A percentile compares a stretch with the other conserved stretches of the same genome.
Evolutionary conservation across 2,329 filamentous ascomycete genomes (phyloP).

Genomic region (Fusarium caatingaense): DNA sequence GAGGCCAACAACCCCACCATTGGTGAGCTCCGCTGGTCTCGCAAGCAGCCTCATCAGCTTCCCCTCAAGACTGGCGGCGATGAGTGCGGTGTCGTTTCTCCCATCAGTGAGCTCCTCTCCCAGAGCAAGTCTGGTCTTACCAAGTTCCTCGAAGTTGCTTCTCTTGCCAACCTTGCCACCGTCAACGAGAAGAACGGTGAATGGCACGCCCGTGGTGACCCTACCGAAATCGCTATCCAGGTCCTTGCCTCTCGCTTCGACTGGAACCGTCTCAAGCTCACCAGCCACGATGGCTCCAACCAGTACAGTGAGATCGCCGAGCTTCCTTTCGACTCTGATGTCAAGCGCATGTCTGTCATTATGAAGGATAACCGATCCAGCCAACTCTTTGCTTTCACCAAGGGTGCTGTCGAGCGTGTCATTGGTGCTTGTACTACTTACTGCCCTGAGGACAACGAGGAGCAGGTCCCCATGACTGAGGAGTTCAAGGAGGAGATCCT

Average conservation of each 20-base stretch:
- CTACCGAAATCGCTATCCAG: slow-evolving; percentile 78
- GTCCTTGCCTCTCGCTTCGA: slow-evolving; percentile 76
- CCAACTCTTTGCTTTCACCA: slow-evolving; percentile 59
- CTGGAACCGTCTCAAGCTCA: slow-evolving; percentile 65
- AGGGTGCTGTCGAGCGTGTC: slow-evolving; percentile 76
- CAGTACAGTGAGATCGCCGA: slow-evolving; percentile 70
- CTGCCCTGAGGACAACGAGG: slow-evolving; percentile 53
- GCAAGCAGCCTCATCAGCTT: slow-evolving; percentile 54
- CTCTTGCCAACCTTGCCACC: slow-evolving; percentile 66
- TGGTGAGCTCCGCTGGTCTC: slow-evolving; percentile 59
- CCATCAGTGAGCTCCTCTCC: slow-evolving; percentile 52
- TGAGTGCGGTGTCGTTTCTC: slow-evolving; percentile 40
- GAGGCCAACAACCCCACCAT: slow-evolving; percentile 68
- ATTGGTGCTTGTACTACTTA: slow-evolving; percentile 68
- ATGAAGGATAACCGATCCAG: slow-evolving; percentile 58
- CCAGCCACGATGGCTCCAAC: slow-evolving; percentile 56
- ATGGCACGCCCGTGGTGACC: slow-evolving; percentile 72
- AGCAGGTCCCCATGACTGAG: slow-evolving; percentile 58
- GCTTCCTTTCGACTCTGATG: slow-evolving; percentile 77
- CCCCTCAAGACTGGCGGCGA: slow-evolving; percentile 50
- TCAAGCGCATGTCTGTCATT: slow-evolving; percentile 80
- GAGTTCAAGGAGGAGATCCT: slow-evolving; percentile 67
- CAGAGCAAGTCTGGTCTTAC: slow-evolving; percentile 57
- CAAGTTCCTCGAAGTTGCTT: slow-evolving; percentile 68
- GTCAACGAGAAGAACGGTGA: slow-evolving; percentile 58